These are phyloP conservation scores for Macrolepiota dolichaula DNA, from an alignment of 768 basidiomycete species.

Conservation along the genomic window DNA sequence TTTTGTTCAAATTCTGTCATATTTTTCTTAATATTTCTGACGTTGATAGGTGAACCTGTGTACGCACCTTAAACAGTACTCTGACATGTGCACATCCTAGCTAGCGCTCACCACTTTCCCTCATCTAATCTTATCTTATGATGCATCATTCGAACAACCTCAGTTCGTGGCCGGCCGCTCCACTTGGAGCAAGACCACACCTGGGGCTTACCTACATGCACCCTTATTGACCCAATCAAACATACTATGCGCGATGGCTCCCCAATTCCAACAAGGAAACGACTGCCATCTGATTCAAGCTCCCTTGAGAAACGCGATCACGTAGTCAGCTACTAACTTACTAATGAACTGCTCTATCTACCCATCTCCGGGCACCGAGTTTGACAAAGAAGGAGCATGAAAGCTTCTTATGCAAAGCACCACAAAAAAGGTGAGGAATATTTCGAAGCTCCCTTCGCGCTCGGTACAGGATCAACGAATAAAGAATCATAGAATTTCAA, in stretches of 20 bases:
- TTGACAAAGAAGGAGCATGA: not conserved
- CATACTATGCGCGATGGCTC: not conserved
- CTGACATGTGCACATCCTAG: not conserved
- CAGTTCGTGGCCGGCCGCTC: no score
- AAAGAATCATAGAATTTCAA: not conserved
- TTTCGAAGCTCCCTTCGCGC: not conserved
- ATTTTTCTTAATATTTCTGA: conserved; percentile 8
- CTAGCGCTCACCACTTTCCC: not conserved
- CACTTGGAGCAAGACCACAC: no score
- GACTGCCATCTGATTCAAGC: not conserved
- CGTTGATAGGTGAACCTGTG: conserved; percentile 29
- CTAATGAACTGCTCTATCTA: not conserved
- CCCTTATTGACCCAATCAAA: not conserved
- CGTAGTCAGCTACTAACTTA: not conserved
- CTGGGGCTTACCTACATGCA: not conserved
- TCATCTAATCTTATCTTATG: not conserved
- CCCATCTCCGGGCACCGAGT: not conserved
- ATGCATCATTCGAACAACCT: no score
- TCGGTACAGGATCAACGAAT: not conserved
- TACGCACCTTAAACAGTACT: conserved; percentile 30
- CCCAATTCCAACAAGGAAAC: not conserved
- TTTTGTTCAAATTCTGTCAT: not conserved
- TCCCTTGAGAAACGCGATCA: no score
- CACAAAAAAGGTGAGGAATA: not conserved
- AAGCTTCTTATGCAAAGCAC: not conserved